Evolutionary conservation across 441 rosid species (phyloP).

Genomic region (Adansonia grandidieri): DNA sequence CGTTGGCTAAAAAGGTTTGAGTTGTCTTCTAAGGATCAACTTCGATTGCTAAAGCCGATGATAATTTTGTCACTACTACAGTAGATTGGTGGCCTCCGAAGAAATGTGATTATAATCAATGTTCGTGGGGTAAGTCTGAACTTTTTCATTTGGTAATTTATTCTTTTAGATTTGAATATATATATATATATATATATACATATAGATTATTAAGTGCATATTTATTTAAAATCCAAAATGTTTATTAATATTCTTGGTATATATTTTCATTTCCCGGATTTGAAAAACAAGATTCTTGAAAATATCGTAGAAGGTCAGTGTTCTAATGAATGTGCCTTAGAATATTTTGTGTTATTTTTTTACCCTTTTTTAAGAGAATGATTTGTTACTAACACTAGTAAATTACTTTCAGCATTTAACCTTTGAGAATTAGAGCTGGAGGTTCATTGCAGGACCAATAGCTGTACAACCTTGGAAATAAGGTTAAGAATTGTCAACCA

Average conservation of each 20-base stretch:
- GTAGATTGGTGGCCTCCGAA: conserved; percentile 67
- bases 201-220: not conserved
- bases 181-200: not conserved
- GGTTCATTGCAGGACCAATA: conserved; percentile 71
- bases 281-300: conserved; percentile 46
- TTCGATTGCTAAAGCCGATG: conserved; percentile 49
- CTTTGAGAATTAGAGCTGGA: conserved; percentile 63
- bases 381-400: not conserved
- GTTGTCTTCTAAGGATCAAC: conserved; percentile 28
- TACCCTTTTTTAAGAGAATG: not conserved
- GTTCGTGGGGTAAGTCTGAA: conserved; percentile 64
- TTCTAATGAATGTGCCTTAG: not conserved
- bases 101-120: conserved; percentile 60
- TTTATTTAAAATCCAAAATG: not conserved
- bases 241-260: not conserved
- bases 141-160: conserved; percentile 47
- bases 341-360: not conserved
- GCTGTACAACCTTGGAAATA: conserved; percentile 43
- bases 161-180: not conserved
- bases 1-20: too few species aligned
- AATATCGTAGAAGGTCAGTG: conserved; percentile 54
- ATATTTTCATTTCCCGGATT: conserved; percentile 41
- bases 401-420: conserved; percentile 46
- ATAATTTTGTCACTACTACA: conserved; percentile 58
- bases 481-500: conserved; percentile 36